Conservation (phyloP, 2,329 filamentous ascomycete genomes). For the Bipolaris cookei region DNA sequence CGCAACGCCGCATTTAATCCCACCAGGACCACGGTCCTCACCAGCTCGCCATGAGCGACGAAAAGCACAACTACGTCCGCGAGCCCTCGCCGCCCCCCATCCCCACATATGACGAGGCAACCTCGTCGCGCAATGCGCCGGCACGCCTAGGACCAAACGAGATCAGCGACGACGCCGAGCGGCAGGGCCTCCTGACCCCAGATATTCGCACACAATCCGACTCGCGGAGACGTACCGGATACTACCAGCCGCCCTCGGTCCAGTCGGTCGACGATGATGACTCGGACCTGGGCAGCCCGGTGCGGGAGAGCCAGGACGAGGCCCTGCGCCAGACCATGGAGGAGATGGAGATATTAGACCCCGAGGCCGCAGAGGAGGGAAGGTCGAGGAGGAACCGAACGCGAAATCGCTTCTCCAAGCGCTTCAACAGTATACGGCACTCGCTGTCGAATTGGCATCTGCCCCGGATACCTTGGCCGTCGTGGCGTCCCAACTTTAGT, state of each 20-base stretch:
- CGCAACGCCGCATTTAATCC: constrained; percentile 5
- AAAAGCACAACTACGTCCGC: constrained; percentile 49
- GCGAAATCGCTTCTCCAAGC: constrained; percentile 59
- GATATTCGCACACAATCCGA: constrained; percentile 45
- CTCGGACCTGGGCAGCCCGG: constrained; percentile 58
- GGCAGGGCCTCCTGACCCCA: constrained; percentile 73
- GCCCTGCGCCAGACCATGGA: constrained; percentile 80
- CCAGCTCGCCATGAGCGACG: constrained; percentile 44
- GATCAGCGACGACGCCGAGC: constrained; percentile 73
- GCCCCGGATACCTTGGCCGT: constrained; percentile 48
- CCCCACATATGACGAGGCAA: constrained; percentile 83
- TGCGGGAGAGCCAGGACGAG: constrained; percentile 59
- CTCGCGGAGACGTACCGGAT: constrained; percentile 47
- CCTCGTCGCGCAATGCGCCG: constrained; percentile 60
- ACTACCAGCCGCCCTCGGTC: constrained; percentile 80
- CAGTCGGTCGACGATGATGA: constrained; percentile 74
- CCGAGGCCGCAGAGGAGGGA: constrained; percentile 42
- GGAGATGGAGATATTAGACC: constrained; percentile 62
- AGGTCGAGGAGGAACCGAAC: constrained; percentile 35
- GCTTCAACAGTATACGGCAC: constrained; percentile 61
- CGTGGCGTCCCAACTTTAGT: constrained; percentile 28
- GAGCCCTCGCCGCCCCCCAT: constrained; percentile 68
- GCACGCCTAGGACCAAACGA: constrained; percentile 63
- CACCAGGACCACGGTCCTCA: constrained; percentile 21
- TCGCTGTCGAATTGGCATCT: constrained; percentile 64